Conservation (phyloP, 371 early-diverging fungal species). For the Dichotomocladium elegans region DNA sequence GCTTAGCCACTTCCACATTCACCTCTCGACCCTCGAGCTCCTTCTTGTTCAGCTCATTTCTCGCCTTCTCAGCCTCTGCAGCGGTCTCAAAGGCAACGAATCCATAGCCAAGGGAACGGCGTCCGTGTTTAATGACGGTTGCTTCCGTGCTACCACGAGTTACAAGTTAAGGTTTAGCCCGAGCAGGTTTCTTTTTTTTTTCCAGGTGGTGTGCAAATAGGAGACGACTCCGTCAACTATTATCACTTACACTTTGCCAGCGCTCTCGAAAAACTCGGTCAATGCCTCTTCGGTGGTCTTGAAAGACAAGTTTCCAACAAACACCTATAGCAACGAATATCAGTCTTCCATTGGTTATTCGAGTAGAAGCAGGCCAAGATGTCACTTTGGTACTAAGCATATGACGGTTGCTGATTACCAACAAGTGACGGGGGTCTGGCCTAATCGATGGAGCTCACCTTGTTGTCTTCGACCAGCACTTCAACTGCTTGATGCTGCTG, state of each 20-base stretch:
- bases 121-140: slow-evolving; percentile 71
- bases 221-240: not conserved
- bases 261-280: slow-evolving; percentile 65
- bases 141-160: slow-evolving; percentile 54
- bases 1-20: slow-evolving; percentile 86
- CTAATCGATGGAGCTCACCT: too few species aligned
- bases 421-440: too few species aligned
- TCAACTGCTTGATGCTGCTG: not conserved
- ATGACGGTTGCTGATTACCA: too few species aligned
- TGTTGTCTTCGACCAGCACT: not conserved
- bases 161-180: not conserved
- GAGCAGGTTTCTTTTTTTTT: too few species aligned
- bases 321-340: slow-evolving; percentile 34
- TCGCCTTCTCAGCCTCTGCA: slow-evolving; percentile 73
- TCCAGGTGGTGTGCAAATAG: not conserved
- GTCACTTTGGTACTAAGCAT: not conserved
- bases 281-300: slow-evolving; percentile 77
- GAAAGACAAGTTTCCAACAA: slow-evolving; percentile 94
- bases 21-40: slow-evolving; percentile 78
- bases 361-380: too few species aligned
- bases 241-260: slow-evolving; percentile 73
- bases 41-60: slow-evolving; percentile 61
- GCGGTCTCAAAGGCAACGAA: slow-evolving; percentile 82
- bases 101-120: slow-evolving; percentile 87
- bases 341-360: not conserved